Evolutionary conservation across 2,329 filamentous ascomycete genomes (phyloP).

Genomic region (Chaetothyriales sp.): DNA sequence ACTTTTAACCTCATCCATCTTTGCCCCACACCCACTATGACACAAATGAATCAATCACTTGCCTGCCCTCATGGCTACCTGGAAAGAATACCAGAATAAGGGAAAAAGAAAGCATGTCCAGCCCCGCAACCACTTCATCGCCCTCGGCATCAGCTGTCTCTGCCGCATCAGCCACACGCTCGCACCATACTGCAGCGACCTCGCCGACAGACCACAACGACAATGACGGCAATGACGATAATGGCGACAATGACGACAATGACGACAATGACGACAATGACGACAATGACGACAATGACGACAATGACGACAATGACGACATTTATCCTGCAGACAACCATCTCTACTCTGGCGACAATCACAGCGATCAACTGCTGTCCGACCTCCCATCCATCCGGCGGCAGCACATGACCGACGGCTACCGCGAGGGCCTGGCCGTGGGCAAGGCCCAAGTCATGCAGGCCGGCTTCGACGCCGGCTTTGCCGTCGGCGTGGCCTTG

Average conservation of each 20-base stretch:
- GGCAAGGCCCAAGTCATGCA: constrained; percentile 70
- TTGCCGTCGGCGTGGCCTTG: constrained; percentile 66
- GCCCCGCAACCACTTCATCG: background rate
- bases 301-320: constrained; percentile 7
- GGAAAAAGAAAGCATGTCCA: background rate
- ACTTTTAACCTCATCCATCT: no score
- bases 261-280: background rate
- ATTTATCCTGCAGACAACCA: constrained; percentile 11
- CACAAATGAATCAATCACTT: no score
- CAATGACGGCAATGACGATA: no score
- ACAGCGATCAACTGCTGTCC: constrained; percentile 29
- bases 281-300: constrained; percentile 9
- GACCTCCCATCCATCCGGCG: constrained; percentile 63
- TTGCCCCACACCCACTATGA: no score
- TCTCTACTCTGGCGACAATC: background rate
- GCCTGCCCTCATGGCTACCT: no score
- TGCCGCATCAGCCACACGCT: background rate
- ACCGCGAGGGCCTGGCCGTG: constrained; percentile 69
- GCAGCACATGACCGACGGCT: constrained; percentile 72
- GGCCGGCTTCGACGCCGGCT: constrained; percentile 82
- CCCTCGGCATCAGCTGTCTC: background rate
- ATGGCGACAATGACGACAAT: background rate
- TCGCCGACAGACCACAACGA: background rate
- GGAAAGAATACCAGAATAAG: background rate
- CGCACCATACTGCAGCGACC: background rate